Percentiles rank a stretch among this genome's conserved stretches.
Evolutionary conservation across 1,284 basidiomycete genomes (phyloP).

Genomic region (Ustilago lituana): DNA sequence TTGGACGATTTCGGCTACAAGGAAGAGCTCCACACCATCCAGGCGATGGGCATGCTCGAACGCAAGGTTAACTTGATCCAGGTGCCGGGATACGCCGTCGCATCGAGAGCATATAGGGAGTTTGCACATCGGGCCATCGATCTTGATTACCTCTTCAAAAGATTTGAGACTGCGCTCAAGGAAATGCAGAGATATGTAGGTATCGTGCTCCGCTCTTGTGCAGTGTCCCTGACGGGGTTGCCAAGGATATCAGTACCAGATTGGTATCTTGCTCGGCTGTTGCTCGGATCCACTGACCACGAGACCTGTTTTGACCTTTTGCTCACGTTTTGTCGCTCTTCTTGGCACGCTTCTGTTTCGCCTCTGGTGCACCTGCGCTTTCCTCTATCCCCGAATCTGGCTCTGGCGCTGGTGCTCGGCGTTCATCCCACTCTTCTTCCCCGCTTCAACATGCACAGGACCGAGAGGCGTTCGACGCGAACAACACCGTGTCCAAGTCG

Average conservation of each 20-base stretch:
- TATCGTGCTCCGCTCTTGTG: background rate
- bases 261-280: background rate
- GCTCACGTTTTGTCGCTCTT: background rate
- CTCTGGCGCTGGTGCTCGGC: background rate
- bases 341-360: background rate
- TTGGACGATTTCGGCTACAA: slow-evolving; percentile 44
- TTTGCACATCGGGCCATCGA: slow-evolving; percentile 34
- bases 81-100: slow-evolving; percentile 32
- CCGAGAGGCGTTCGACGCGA: slow-evolving; percentile 1
- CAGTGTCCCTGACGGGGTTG: no score
- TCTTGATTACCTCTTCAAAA: slow-evolving; percentile 43
- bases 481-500: background rate
- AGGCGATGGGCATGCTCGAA: slow-evolving; percentile 15
- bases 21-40: slow-evolving; percentile 29
- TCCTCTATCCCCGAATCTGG: background rate
- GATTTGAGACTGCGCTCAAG: background rate
- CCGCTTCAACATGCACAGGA: background rate
- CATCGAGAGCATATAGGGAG: slow-evolving; percentile 16
- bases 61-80: slow-evolving; percentile 37
- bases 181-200: slow-evolving; percentile 17
- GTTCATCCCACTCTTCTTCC: no score
- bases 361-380: background rate
- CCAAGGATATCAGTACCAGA: slow-evolving; percentile 1
- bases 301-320: no score
- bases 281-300: background rate